phyloP scores from a whole-genome alignment of 768 basidiomycete genomes.

The Suillus subaureus region DNA sequence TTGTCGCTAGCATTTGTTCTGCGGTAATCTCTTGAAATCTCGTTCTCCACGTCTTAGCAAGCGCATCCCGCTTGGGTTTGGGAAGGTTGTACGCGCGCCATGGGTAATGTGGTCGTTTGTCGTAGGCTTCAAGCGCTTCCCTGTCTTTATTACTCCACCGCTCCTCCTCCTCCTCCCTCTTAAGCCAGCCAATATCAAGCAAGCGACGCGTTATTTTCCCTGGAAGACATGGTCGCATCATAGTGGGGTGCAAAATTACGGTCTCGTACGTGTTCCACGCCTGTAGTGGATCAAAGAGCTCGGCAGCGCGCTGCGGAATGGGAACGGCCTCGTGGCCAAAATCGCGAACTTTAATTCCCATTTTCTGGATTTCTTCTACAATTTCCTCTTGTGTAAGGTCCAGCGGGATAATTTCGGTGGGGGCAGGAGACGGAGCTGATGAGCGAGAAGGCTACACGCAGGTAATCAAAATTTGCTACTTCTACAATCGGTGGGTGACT shows the following conservation, averaged over 20 bases:
- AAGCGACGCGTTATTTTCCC: slow-evolving; percentile 31
- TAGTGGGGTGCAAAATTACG: slow-evolving; percentile 21
- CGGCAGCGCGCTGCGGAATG: slow-evolving; percentile 20
- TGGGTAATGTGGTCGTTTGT: slow-evolving; percentile 25
- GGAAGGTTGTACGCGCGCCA: slow-evolving; percentile 27
- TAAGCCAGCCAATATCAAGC: slow-evolving; percentile 32
- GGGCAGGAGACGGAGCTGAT: slow-evolving; percentile 33
- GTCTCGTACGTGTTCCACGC: slow-evolving; percentile 34
- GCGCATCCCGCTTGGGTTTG: slow-evolving; percentile 28
- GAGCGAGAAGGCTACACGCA: slow-evolving; percentile 18
- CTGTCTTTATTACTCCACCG: slow-evolving; percentile 30
- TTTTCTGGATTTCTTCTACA: slow-evolving; percentile 31
- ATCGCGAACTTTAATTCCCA: slow-evolving; percentile 34
- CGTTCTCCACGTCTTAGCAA: slow-evolving; percentile 27
- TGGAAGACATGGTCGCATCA: slow-evolving; percentile 21
- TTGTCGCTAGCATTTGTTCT: slow-evolving; percentile 28
- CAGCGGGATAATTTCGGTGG: slow-evolving; percentile 35
- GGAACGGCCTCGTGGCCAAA: slow-evolving; percentile 29
- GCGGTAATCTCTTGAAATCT: slow-evolving; percentile 35
- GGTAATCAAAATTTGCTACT: not conserved
- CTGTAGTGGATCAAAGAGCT: slow-evolving; percentile 34
- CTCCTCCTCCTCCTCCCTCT: slow-evolving; percentile 20
- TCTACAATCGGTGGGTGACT: slow-evolving; percentile 7
- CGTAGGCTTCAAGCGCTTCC: slow-evolving; percentile 29
- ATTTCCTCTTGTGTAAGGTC: slow-evolving; percentile 37